These are phyloP conservation scores for Dictyophora rubrovolvata DNA, from an alignment of 768 basidiomycete species.

Conservation along the genomic window DNA sequence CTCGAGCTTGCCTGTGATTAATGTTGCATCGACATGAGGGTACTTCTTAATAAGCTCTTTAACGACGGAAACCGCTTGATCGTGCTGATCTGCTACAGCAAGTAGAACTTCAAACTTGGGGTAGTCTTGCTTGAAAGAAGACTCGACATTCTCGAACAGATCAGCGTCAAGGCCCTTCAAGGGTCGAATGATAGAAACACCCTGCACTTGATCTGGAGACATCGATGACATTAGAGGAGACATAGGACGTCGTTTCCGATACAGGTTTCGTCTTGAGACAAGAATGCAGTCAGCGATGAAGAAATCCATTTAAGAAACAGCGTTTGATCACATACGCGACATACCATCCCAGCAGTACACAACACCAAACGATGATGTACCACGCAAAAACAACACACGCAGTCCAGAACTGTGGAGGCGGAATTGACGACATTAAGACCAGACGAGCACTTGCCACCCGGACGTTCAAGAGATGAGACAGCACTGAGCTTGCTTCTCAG, in stretches of 20 bases:
- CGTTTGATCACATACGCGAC: conserved; percentile 4
- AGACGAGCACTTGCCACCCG: background rate
- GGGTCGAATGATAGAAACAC: conserved; percentile 90
- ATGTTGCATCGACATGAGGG: conserved; percentile 56
- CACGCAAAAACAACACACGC: background rate
- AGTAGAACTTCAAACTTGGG: conserved; percentile 86
- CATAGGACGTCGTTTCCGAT: conserved; percentile 47
- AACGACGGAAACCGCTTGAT: conserved; percentile 79
- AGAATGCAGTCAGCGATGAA: background rate
- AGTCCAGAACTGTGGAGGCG: background rate
- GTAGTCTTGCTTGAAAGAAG: conserved; percentile 87
- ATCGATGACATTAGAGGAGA: conserved; percentile 47
- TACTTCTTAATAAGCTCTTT: conserved; percentile 69
- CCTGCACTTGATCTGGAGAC: conserved; percentile 48
- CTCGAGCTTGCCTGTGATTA: conserved; percentile 59
- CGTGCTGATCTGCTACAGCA: conserved; percentile 75
- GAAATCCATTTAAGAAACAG: background rate
- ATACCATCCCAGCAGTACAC: conserved; percentile 4
- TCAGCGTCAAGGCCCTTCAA: conserved; percentile 93
- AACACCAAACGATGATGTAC: conserved; percentile 4
- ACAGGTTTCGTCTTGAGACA: conserved; percentile 34
- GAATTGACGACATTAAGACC: background rate
- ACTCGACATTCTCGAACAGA: conserved; percentile 91
- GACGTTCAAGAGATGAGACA: too few relatives aligned
- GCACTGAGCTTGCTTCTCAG: too few relatives aligned